Evolutionary conservation across 805 yeast species (phyloP).

Genomic region (Kazachstania africana): DNA sequence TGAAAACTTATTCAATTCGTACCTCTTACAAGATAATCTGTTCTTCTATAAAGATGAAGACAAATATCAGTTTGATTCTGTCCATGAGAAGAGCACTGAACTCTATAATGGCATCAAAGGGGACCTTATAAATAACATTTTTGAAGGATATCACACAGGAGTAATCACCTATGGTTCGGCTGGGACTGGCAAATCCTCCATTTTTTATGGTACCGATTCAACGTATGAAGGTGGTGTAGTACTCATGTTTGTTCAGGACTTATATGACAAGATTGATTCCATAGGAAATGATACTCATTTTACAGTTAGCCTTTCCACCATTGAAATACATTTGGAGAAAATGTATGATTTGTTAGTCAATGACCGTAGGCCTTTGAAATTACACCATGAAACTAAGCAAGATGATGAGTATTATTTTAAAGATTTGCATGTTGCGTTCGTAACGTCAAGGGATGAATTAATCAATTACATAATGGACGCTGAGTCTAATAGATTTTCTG

Average conservation of each 20-base stretch:
- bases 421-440: background rate
- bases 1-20: too few species aligned
- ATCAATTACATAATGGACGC: background rate
- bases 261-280: too few species aligned
- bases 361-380: slow-evolving; percentile 26
- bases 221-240: background rate
- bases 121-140: background rate
- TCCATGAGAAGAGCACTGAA: too few species aligned
- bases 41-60: too few species aligned
- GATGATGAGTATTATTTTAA: slow-evolving; percentile 1
- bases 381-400: slow-evolving; percentile 14
- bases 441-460: background rate
- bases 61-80: too few species aligned
- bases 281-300: slow-evolving; percentile 35
- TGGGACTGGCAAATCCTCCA: slow-evolving; percentile 1
- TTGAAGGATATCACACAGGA: slow-evolving; percentile 1
- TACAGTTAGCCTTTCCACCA: slow-evolving; percentile 55
- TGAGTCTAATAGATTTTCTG: background rate
- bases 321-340: slow-evolving; percentile 76
- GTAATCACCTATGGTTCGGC: slow-evolving; percentile 3
- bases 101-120: background rate
- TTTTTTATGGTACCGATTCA: background rate
- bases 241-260: background rate
- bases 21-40: too few species aligned
- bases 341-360: slow-evolving; percentile 55